Evolutionary conservation across 495 filamentous ascomycete genomes (phyloP).

Genomic region (Neurospora intermedia): DNA sequence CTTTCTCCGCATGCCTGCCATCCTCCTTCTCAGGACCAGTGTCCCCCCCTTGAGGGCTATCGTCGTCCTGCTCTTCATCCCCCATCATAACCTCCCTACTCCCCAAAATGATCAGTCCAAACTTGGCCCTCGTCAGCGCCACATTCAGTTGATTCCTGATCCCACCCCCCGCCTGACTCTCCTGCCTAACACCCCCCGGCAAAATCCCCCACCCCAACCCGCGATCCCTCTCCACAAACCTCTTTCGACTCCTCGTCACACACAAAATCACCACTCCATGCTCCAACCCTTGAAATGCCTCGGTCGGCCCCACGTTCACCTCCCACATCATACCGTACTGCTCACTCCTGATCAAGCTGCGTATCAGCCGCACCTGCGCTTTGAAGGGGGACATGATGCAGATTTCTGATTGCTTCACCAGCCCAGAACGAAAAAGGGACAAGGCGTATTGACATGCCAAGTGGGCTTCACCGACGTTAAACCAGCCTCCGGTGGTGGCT

Average conservation of each 20-base stretch:
- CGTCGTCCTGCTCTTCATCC: not conserved
- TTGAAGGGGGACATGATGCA: constrained; percentile 47
- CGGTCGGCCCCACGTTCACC: constrained; percentile 45
- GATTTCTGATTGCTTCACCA: constrained; percentile 32
- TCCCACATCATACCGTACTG: constrained; percentile 22
- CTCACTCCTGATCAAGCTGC: constrained; percentile 24
- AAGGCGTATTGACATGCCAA: constrained; percentile 34
- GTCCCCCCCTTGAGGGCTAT: not conserved
- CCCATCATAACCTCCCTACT: constrained; percentile 30
- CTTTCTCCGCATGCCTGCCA: not conserved
- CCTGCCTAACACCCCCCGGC: not conserved
- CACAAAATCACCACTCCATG: constrained; percentile 44
- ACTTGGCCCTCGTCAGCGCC: constrained; percentile 44
- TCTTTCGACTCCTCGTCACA: constrained; percentile 37
- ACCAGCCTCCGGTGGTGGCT: constrained; percentile 32
- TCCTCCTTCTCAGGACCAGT: not conserved
- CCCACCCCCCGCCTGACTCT: constrained; percentile 4
- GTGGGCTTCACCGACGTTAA: constrained; percentile 37
- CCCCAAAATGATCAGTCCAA: constrained; percentile 43
- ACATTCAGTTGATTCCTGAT: constrained; percentile 42
- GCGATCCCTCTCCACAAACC: constrained; percentile 37
- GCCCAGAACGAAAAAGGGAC: constrained; percentile 22
- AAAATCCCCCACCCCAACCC: constrained; percentile 39
- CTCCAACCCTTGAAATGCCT: constrained; percentile 49
- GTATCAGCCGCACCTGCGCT: constrained; percentile 38